Conservation (phyloP, 139 green algal species). For the Yamagishiella unicocca region DNA sequence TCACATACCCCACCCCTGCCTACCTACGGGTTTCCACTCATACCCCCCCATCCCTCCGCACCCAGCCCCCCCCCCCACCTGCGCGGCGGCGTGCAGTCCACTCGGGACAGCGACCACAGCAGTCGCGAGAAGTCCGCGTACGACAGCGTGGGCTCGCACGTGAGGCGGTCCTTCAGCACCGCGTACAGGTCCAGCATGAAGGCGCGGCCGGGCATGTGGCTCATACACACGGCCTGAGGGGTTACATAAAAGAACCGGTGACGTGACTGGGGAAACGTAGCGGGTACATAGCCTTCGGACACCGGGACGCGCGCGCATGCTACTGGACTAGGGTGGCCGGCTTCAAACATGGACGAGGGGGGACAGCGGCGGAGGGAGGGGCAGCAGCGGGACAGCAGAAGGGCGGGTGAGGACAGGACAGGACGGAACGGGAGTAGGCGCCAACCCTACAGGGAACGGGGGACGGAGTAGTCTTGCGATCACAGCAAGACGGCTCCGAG, state of each 20-base stretch:
- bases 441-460: too few species aligned
- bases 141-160: conserved; percentile 34
- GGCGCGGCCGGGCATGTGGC: conserved; percentile 25
- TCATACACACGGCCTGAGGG: conserved; percentile 39
- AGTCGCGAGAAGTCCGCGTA: conserved; percentile 54
- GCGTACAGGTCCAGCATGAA: conserved; percentile 58
- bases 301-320: too few species aligned
- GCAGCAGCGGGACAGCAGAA: neutral
- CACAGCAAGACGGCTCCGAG: too few species aligned
- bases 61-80: conserved; percentile 22
- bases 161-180: conserved; percentile 36
- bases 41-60: too few species aligned
- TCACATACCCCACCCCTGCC: neutral
- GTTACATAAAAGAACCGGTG: too few species aligned
- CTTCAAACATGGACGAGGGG: neutral
- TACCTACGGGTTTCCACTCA: neutral
- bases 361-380: too few species aligned
- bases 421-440: too few species aligned
- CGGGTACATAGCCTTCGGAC: too few species aligned
- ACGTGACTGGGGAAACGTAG: too few species aligned
- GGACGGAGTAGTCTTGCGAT: too few species aligned
- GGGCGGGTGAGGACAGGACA: neutral
- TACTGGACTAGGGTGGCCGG: too few species aligned
- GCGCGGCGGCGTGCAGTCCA: conserved; percentile 57
- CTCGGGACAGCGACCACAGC: conserved; percentile 55